A percentile compares a stretch with the other conserved stretches of the same genome.
phyloP scores from a whole-genome alignment of 2,329 filamentous ascomycete genomes.

The Grosmannia clavigera region DNA sequence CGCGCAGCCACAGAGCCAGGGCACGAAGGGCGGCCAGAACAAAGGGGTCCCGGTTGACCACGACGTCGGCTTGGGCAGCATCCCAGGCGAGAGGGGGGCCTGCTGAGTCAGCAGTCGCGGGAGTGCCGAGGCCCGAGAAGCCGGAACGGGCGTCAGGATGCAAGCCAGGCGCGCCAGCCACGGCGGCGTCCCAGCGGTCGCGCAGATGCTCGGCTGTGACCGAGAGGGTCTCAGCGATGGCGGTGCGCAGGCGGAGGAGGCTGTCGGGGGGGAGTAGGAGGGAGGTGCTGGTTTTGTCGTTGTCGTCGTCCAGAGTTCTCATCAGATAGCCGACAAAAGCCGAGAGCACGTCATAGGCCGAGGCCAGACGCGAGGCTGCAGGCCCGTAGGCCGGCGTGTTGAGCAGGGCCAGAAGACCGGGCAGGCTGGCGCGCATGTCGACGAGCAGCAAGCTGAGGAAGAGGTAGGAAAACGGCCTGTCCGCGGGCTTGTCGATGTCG shows the following conservation, averaged over 20 bases:
- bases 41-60: constrained; percentile 41
- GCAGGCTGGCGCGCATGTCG: constrained; percentile 51
- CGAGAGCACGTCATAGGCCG: constrained; percentile 50
- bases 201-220: constrained; percentile 52
- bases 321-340: constrained; percentile 48
- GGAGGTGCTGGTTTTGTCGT: constrained; percentile 8
- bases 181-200: constrained; percentile 56
- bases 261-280: constrained; percentile 38
- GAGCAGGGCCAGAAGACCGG: constrained; percentile 44
- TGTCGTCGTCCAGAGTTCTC: constrained; percentile 37
- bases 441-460: constrained; percentile 53
- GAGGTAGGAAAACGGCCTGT: constrained; percentile 43
- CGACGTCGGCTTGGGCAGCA: constrained; percentile 32
- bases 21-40: constrained; percentile 45
- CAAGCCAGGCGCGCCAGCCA: constrained; percentile 49
- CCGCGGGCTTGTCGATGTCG: constrained; percentile 9
- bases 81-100: constrained; percentile 45
- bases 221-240: constrained; percentile 51
- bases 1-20: constrained; percentile 54
- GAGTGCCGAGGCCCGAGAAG: constrained; percentile 13
- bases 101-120: constrained; percentile 26
- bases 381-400: constrained; percentile 39
- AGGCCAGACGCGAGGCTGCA: constrained; percentile 41
- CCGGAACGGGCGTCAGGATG: constrained; percentile 41
- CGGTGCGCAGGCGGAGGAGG: constrained; percentile 47